Base-by-base conservation (phyloP, 1,284 basidiomycete species). In the Pseudozyma pruni region DNA sequence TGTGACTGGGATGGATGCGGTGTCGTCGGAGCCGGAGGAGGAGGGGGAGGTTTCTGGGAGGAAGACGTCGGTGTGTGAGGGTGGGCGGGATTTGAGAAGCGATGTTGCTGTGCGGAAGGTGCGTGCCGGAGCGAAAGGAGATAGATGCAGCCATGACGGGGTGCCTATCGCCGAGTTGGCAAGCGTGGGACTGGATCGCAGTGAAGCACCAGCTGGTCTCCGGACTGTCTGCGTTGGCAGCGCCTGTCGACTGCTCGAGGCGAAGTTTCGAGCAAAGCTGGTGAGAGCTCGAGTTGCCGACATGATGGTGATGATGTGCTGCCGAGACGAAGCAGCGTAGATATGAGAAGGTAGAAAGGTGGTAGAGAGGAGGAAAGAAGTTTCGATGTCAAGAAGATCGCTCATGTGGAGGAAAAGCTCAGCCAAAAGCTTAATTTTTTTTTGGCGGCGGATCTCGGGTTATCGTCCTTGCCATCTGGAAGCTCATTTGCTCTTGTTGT, bases 1-100 rank as follows among this genome's bases (percentile, higher is more conserved):
- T n/a, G 53, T 72, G 37, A 71, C 68, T 6, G 68, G 61, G 20
- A 71, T 49, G 10, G 67, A 63, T 20, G 45, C 25, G 22, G 49
- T 6, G 16, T 43, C 32, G 10, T 63, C 50, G 3, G 52, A n/a
- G 9, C 4, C 25, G 22, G 39, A n/a, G 14, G 40, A 8, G 7
- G 23, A 16, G 2, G 41, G 27, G 20, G 47, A 42, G 14, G 40
- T 51, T 22, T 58, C 55, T 7, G 62, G 62, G 43, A 58, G 37
- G 42, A 50, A 55, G 2, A 43, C 7, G 8, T 46, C 44, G 17
- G 16, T 38, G n/a, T 49, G 53, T 6, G 48, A 43, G 8, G 49
- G 53, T 6, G 48, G 39, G 8, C 44, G 43, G 17, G 48, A 39
- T 32, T 57, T 44, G 48, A 6, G 31, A 2, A 47, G 22, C 0